Evolutionary conservation across 2,329 filamentous ascomycete species (phyloP), one percentile per base, ranked within the genome.

Genomic region (Hypoxylon sp.): DNA sequence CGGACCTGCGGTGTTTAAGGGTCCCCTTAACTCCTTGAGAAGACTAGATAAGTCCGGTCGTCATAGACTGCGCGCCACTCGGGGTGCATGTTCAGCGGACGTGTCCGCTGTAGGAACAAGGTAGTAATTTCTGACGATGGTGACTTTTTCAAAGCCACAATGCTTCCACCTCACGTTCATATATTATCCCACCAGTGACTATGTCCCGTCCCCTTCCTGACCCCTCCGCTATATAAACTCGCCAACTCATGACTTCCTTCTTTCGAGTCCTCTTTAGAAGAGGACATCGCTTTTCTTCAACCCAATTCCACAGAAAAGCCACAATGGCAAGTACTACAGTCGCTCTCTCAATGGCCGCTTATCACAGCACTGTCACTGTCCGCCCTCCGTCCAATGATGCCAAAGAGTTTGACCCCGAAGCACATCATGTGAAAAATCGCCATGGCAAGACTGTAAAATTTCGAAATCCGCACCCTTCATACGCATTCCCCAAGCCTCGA

Each of bases 381-480:
- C 63, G 60, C 11, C 65, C 65, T 17, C 77, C 76, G 41, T 73
- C 75, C 36, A 72, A 77, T 46, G 74, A 80, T 25, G 81, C 83
- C 6, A 79, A 82, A 1, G 81, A 83, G 30, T 83, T 82, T 28
- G 71, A 76, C n/a, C 72, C 77, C 21, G 83, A 83, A 60, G 78
- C 83, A 19, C 85, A 88, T 69, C 84, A 88, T 65, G 74, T 86
- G 53, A 77, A 82, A 63, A 73, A 78, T 45, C 78, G 76, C 55
- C 69, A 78, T 45, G 84, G 84, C 45, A 73, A 76, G 17, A 77
- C 75, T 38, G 74, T 80, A 50, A 80, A 80, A 65, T 88, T 87
- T 75, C 78, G 78, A 63, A 88, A 88, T 67, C 82, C 83, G 0
- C 81, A 87, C 56, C 81, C 83, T n/a, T 87, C 85, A 0, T 84